Percentiles rank a stretch among this genome's conserved stretches.
phyloP scores from a whole-genome alignment of 2,329 filamentous ascomycete species.

The Penicillium sp. region DNA sequence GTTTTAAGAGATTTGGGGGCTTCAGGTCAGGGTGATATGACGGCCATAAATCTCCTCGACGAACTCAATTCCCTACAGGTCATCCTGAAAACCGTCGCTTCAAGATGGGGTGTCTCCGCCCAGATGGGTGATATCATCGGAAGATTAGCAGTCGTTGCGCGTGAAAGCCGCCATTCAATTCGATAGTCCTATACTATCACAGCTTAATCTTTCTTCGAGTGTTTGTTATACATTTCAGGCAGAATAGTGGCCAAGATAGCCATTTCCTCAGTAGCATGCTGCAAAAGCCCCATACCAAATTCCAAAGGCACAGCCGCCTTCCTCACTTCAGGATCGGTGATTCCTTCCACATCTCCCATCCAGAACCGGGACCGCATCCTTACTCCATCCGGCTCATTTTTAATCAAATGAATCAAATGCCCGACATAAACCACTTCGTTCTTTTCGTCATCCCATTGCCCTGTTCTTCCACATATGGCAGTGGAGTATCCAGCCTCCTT shows the following conservation, averaged over 20 bases:
- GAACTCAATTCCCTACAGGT: conserved; percentile 18
- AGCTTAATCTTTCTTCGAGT: background rate
- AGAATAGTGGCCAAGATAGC: conserved; percentile 4
- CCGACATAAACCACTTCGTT: background rate
- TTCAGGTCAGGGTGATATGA: background rate
- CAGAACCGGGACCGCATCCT: conserved; percentile 6
- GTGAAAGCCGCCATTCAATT: background rate
- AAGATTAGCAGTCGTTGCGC: conserved; percentile 1
- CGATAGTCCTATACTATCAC: no score
- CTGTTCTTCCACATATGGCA: conserved; percentile 1
- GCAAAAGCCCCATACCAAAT: background rate
- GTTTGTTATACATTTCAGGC: background rate
- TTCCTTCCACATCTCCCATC: conserved; percentile 4
- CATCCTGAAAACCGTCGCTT: conserved; percentile 13
- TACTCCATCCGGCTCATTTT: conserved; percentile 2
- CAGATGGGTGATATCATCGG: conserved; percentile 13
- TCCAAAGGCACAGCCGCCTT: background rate
- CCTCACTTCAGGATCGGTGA: background rate
- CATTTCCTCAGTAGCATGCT: conserved; percentile 7
- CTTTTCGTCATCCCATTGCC: background rate
- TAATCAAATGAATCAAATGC: conserved; percentile 7
- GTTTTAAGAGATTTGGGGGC: background rate
- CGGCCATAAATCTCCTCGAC: conserved; percentile 6
- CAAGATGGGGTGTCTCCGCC: conserved; percentile 13
- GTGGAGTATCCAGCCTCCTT: background rate